Evolutionary conservation across 768 basidiomycete genomes (phyloP).

Genomic region (Lepiota venenata): DNA sequence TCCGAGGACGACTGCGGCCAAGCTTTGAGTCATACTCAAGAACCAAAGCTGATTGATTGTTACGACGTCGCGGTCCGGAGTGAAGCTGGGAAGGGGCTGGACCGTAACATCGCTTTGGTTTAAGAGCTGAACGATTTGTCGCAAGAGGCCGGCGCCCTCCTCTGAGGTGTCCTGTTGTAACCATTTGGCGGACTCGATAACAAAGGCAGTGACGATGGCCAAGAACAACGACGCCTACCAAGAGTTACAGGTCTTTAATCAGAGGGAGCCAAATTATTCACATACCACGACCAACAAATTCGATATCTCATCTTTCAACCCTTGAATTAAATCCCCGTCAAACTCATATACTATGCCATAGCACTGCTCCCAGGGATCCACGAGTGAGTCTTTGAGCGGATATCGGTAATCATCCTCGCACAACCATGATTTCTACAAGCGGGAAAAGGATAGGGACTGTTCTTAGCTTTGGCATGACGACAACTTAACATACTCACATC

Average conservation of each 20-base stretch:
- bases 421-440: not conserved
- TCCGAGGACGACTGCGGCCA: constrained; percentile 16
- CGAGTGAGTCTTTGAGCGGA: not conserved
- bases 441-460: not conserved
- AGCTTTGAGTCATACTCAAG: constrained; percentile 16
- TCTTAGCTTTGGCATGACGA: no score
- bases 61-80: not conserved
- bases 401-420: constrained; percentile 8
- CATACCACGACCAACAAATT: constrained; percentile 8
- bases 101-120: not conserved
- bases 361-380: constrained; percentile 7
- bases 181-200: constrained; percentile 8
- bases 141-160: not conserved
- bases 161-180: not conserved
- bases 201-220: constrained; percentile 8
- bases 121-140: not conserved
- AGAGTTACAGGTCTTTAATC: not conserved
- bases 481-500: no score
- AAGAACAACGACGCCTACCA: constrained; percentile 7
- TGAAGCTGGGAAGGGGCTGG: not conserved
- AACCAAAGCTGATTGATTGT: constrained; percentile 19
- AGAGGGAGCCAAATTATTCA: not conserved
- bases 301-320: constrained; percentile 5
- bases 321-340: constrained; percentile 3
- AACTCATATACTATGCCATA: not conserved